Evolutionary conservation across 805 yeast species (phyloP), one percentile per base, ranked within the genome.

Genomic region (Metschnikowia kunwiensis): DNA sequence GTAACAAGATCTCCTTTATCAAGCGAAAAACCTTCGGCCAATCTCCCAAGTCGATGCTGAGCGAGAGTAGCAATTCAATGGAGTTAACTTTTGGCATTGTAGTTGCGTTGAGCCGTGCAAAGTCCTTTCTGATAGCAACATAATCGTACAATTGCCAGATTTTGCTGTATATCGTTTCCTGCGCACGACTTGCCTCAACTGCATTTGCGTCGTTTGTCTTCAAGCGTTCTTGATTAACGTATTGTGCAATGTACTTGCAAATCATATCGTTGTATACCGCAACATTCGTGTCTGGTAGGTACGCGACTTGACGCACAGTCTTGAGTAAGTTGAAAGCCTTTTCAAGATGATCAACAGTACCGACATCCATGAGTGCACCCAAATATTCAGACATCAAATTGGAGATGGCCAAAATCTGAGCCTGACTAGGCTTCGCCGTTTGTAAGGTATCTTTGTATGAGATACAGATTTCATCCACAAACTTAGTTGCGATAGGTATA

Each of bases 391-490:
- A 68, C 22, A 77, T 47, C 7, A 77, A 51, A 27, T 55, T 33
- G 1, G 72, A 61, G 15, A 75, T 17, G 7, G 31, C 59, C 36
- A 63, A 61, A 5, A 29, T 11, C 2, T 19, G 20, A 3, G 27
- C 8, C 9, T 26, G 24, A 4, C 55, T 38, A 22, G 38, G 47
- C 5, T 32, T 35, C 19, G 35, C 28, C 19, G 35, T 25, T 10
- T 42, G 25, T 17, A 50, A 39, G 7, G 58, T 57, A 15, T 55
- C 49, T 48, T 65, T 66, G 47, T 68, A 68, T 29, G 74, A 73
- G 0, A 64, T 47, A 27, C 82, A 54, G 5, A 81, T 62, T 26
- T 68, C 62, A 51, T 82, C 84, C 48, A 83, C 59, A 38, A 81
- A 70, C 40, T 71, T 65, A 1, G 82, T 69, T 3, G 86, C 80